Evolutionary conservation across 192 early-diverging fungal species (phyloP), one percentile per base, ranked within the genome.

Genomic region (Coemansia sp.): DNA sequence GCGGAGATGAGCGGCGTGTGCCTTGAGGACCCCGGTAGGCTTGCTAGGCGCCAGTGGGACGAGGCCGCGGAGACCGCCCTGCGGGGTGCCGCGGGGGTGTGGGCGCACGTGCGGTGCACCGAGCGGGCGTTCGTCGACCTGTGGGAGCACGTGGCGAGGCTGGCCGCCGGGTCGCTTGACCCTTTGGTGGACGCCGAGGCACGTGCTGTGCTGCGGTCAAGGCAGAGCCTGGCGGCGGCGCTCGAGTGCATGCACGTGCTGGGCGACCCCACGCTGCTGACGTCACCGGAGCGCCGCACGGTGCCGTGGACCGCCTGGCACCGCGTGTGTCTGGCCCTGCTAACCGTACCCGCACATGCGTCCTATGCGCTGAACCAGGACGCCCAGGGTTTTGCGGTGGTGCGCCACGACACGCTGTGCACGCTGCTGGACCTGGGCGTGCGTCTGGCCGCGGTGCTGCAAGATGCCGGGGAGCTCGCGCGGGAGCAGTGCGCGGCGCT

Each of bases 41-140:
- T 80, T 9, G 30, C 42, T 4, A 33, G 37, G 12, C 50, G 45
- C 27, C 77, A 80, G 55, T 80, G 77, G 77, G 77, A 79, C 41
- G 77, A 80, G 61, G 24, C 0, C 12, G 22, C 40, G 25, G 33
- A 38, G 15, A 2, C 13, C 12, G 47, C 39, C 4, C 41, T 64
- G 3, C 53, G 57, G 60, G 5, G 38, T 14, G 57, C 64, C 34
- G 68, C n/a, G n/a, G n/a, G n/a, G n/a, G n/a, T n/a, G n/a, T n/a
- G n/a, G n/a, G n/a, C n/a, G n/a, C n/a, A n/a, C n/a, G n/a, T n/a
- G n/a, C n/a, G 68, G 4, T 25, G 9, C 6, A 54, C 57, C 0
- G 54, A 22, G 13, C 61, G 61, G 39, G 68, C 74, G 2, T 78
- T 68, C 68, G 18, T 17, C 10, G 19, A 52, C 9, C 21, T 64